Conservation (phyloP, 257 asterid species). For the Salvia splendens region DNA sequence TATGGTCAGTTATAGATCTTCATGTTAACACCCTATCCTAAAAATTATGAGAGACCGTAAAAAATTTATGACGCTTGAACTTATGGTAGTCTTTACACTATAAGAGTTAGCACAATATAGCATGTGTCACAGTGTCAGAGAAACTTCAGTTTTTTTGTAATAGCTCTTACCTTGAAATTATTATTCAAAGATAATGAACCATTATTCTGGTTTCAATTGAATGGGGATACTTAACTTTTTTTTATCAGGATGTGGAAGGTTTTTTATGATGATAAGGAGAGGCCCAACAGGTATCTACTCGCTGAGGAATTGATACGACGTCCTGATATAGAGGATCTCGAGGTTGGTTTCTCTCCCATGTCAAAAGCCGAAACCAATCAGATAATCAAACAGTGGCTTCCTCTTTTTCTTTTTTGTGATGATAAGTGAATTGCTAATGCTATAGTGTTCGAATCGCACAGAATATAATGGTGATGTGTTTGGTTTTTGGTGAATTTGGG, state of each 20-base stretch:
- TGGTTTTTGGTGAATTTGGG: neutral
- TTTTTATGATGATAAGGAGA: constrained; percentile 83
- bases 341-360: constrained; percentile 54
- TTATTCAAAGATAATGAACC: neutral
- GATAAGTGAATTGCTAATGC: neutral
- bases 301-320: constrained; percentile 80
- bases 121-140: neutral
- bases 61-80: neutral
- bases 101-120: neutral
- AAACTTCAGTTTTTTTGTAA: neutral
- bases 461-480: neutral
- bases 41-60: neutral
- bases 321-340: constrained; percentile 86
- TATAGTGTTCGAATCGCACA: too few species aligned
- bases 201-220: too few species aligned
- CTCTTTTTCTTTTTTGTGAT: neutral
- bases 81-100: neutral
- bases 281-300: constrained; percentile 82
- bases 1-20: neutral
- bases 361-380: neutral
- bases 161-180: neutral
- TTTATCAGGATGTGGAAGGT: constrained; percentile 81
- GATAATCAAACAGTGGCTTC: too few species aligned
- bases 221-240: neutral
- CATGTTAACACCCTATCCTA: constrained; percentile 3